Evolutionary conservation across 2,329 filamentous ascomycete genomes (phyloP), one percentile per base, ranked within the genome.

Genomic region (Coniochaeta prunicola): DNA sequence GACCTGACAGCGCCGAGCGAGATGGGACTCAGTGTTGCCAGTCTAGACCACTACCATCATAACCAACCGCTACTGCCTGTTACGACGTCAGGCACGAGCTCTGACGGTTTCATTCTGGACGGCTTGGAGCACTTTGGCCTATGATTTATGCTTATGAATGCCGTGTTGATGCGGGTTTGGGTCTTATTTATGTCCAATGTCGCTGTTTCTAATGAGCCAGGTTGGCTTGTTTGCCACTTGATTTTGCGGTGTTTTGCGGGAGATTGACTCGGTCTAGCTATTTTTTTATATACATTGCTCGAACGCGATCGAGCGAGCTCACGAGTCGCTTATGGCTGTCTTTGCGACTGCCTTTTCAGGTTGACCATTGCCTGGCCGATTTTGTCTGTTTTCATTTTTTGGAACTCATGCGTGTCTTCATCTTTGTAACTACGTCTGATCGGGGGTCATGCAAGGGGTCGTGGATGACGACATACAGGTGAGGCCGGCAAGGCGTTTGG

Each of bases 1-100:
- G 82, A 85, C 54, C 69, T 78, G 28, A 28, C 19, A 3, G 70
- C 74, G 3, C 70, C 77, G 6, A 75, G 74, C 31, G 76, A 81
- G 58, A 64, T 81, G 58, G 75, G 78, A 21, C 65, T 81, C 13
- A 72, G 73, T 57, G 71, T 78, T 50, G 70, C 70, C 33, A 72
- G 69, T 57, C 64, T 76, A 21, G 74, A 76, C 36, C 36, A 38
- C 54, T 75, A 72, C 57, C 53, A 55, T 24, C 30, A 19, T 13
- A 67, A 69, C 57, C 69, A 61, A 57, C 66, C 66, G 10, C 8
- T 71, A 42, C 59, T 70, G 53, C 60, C 65, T 7, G 65, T 64
- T 24, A 53, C 50, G 21, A 48, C 12, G 34, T 64, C 42, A 4
- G 65, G 59, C n/a, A 58, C 57, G 38, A 60, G 58, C 1, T 57